These are phyloP conservation scores for Calonectria fujianensis DNA, from an alignment of 2,329 filamentous ascomycete genomes.

Conservation along the genomic window DNA sequence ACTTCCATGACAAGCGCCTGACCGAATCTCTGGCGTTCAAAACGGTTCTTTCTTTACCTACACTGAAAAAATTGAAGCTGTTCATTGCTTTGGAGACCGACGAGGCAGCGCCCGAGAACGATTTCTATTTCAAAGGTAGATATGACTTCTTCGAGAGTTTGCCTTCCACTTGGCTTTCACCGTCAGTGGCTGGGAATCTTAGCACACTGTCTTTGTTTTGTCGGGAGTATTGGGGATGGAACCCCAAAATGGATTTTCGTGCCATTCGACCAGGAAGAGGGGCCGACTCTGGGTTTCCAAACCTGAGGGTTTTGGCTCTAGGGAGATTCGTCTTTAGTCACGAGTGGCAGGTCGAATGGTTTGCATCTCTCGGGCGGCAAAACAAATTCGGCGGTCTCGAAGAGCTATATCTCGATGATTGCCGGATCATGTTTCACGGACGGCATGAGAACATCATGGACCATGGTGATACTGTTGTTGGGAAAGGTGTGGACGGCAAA, in stretches of 20 bases:
- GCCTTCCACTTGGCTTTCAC: constrained; percentile 49
- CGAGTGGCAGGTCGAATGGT: constrained; percentile 67
- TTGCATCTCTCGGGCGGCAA: constrained; percentile 58
- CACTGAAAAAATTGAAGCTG: constrained; percentile 15
- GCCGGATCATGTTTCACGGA: constrained; percentile 56
- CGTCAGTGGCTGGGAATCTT: constrained; percentile 51
- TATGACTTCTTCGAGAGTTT: constrained; percentile 49
- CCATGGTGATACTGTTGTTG: neutral
- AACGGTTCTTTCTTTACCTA: neutral
- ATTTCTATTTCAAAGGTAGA: constrained; percentile 30
- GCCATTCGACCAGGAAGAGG: constrained; percentile 47
- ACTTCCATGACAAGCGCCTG: constrained; percentile 32
- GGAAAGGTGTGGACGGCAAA: constrained; percentile 8
- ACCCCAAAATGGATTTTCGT: constrained; percentile 60
- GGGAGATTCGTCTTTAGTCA: constrained; percentile 64
- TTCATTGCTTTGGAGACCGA: constrained; percentile 8
- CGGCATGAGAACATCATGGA: constrained; percentile 1
- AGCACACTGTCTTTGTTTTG: constrained; percentile 62
- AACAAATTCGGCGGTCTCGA: constrained; percentile 58
- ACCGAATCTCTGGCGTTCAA: constrained; percentile 23
- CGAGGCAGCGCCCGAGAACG: neutral
- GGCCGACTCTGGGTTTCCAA: constrained; percentile 52
- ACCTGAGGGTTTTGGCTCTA: constrained; percentile 61
- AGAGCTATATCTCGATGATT: constrained; percentile 65
- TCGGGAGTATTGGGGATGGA: constrained; percentile 61